A percentile compares a stretch with the other conserved stretches of the same genome.
phyloP scores from a whole-genome alignment of 805 yeast species.

The Myxozyma lipomycoides region DNA sequence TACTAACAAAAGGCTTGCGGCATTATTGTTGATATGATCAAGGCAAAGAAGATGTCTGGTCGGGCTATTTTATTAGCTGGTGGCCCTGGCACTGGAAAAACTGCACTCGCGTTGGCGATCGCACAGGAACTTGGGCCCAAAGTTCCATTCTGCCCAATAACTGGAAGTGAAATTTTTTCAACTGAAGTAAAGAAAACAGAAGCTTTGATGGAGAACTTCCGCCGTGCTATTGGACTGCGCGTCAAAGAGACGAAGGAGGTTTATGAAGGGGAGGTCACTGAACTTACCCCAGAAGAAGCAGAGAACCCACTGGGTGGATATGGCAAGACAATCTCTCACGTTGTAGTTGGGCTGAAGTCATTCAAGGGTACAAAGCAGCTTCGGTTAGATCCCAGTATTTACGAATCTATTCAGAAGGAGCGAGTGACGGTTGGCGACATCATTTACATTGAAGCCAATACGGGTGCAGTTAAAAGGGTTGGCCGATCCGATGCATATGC shows the following conservation, averaged over 20 bases:
- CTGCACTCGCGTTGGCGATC: constrained; percentile 93
- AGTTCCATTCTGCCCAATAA: constrained; percentile 93
- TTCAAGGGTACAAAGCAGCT: constrained; percentile 82
- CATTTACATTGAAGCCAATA: constrained; percentile 88
- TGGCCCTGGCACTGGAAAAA: constrained; percentile 98
- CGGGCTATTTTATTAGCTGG: constrained; percentile 95
- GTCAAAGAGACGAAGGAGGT: constrained; percentile 96
- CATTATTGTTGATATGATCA: constrained; percentile 85
- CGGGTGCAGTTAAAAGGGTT: constrained; percentile 88
- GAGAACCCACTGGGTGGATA: constrained; percentile 39
- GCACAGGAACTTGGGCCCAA: constrained; percentile 51
- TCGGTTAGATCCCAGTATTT: constrained; percentile 39
- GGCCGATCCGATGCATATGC: constrained; percentile 96
- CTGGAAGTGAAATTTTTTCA: constrained; percentile 90
- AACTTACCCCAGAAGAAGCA: neutral
- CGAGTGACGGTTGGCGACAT: constrained; percentile 97
- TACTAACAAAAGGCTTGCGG: constrained; percentile 70
- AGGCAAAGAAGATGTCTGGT: constrained; percentile 93
- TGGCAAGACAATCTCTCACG: constrained; percentile 94
- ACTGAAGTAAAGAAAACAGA: constrained; percentile 93
- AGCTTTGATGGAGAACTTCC: constrained; percentile 91
- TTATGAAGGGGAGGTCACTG: constrained; percentile 88
- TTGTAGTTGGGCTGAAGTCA: constrained; percentile 86
- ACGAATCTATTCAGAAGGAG: constrained; percentile 75
- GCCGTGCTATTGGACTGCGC: constrained; percentile 91